These are phyloP conservation scores for Coniochaeta ligniaria DNA, from an alignment of 2,329 filamentous ascomycete genomes.

Conservation along the genomic window DNA sequence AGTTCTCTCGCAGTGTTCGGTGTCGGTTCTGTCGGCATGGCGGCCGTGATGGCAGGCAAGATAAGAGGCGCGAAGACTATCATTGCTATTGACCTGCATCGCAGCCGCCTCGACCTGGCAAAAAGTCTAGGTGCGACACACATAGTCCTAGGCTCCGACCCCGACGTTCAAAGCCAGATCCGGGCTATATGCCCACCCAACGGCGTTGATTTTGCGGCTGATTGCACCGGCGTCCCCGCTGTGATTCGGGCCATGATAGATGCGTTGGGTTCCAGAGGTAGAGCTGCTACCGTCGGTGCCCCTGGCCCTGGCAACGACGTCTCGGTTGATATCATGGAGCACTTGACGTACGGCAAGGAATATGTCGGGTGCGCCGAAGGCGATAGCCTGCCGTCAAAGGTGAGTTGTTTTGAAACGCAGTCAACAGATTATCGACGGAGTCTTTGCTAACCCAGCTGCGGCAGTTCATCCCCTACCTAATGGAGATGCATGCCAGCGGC, in stretches of 20 bases:
- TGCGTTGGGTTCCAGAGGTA: conserved; percentile 24
- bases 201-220: conserved; percentile 23
- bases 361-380: conserved; percentile 21
- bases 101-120: conserved; percentile 19
- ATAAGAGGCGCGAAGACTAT: conserved; percentile 17
- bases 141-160: conserved; percentile 14
- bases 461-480: conserved; percentile 24
- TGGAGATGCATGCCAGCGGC: conserved; percentile 23
- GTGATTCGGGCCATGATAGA: conserved; percentile 39
- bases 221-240: conserved; percentile 24
- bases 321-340: conserved; percentile 16
- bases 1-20: conserved; percentile 23
- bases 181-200: conserved; percentile 14
- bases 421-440: too few relatives aligned
- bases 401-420: conserved; percentile 6
- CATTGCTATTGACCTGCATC: conserved; percentile 21
- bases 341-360: conserved; percentile 18
- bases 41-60: conserved; percentile 25
- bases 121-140: conserved; percentile 25
- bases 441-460: neutral
- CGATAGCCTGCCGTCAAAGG: conserved; percentile 15
- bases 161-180: conserved; percentile 19
- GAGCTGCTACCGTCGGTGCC: conserved; percentile 18
- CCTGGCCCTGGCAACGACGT: conserved; percentile 13
- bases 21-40: conserved; percentile 25